phyloP scores from a whole-genome alignment of 257 asterid genomes.

The Primulina eburnea region DNA sequence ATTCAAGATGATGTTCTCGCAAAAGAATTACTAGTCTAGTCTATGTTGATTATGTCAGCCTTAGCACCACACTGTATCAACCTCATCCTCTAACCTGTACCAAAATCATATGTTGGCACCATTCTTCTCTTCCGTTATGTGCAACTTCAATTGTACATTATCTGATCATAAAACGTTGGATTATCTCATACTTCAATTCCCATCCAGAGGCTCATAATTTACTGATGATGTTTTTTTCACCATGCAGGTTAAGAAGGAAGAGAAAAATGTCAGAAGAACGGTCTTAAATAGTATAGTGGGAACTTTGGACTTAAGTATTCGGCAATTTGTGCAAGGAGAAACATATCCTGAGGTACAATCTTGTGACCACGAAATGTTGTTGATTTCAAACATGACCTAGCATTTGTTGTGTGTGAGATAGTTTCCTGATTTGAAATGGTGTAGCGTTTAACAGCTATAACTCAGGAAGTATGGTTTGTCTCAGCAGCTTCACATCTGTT shows the following conservation, averaged over 20 bases:
- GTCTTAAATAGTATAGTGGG: slow-evolving; percentile 88
- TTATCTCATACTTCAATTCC: no score
- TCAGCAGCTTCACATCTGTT: slow-evolving; percentile 17
- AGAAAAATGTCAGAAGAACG: slow-evolving; percentile 75
- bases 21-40: no score
- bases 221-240: neutral
- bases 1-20: no score
- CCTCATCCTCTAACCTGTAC: no score
- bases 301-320: slow-evolving; percentile 76
- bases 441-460: neutral
- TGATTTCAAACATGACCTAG: neutral
- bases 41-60: no score
- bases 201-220: slow-evolving; percentile 14
- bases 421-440: slow-evolving; percentile 18
- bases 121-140: no score
- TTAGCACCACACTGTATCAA: no score
- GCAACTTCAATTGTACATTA: no score
- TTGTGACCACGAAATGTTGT: slow-evolving; percentile 23
- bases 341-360: slow-evolving; percentile 74
- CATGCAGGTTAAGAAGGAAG: slow-evolving; percentile 79
- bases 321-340: slow-evolving; percentile 79
- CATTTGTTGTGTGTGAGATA: slow-evolving; percentile 7
- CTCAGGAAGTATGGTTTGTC: neutral
- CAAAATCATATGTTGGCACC: no score
- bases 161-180: no score